Base-by-base conservation (phyloP, 2,329 filamentous ascomycete genomes). In the Pleurostoma richardsiae region DNA sequence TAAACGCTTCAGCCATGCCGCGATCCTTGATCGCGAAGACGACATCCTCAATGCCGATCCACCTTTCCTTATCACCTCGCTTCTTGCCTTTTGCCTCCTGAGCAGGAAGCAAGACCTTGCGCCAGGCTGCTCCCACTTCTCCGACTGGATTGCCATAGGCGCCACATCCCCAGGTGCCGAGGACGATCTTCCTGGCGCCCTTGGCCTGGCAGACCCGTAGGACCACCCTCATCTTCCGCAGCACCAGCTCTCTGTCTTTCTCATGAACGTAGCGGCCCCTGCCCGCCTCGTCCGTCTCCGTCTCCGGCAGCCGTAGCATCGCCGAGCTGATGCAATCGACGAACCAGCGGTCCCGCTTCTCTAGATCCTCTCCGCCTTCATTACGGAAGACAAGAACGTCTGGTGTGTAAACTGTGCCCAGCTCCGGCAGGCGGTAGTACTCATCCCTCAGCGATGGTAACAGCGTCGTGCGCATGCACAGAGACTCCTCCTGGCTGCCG, bases 131-230 rank as follows among this genome's bases (percentile, higher is more conserved):
- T 10, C 81, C 80, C 30, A 85, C 64, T 59, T 85, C 79, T 2
- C 63, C 63, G 0, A 82, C 72, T 0, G 82, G 82, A 51, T 85
- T 85, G 0, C 79, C 80, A 48, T 83, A 81, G 0, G 79, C 79
- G 3, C 82, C 82, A 49, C 80, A 84, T 0, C 82, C 82, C 80
- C 81, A 85, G 0, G 82, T 80, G 0, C 82, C 82, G 0, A 85
- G 65, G 0, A 86, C 76, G 0, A 85, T 54, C 46, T 65, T 72
- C 36, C 63, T 67, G 4, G 68, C 67, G 0, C 74, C 73, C 48
- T 71, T 72, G 1, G 63, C 56, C 6, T 67, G 59, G 3, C 71
- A 67, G 4, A 84, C 73, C 2, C 79, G 68, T 59, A 85, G 56
- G 2, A 83, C 79, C 5, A 69, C 71, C 29, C 69, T 68, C 72